Percentiles rank a stretch among this genome's conserved stretches.
Evolutionary conservation across 495 filamentous ascomycete genomes (phyloP).

Genomic region (Penicillium roqueforti): DNA sequence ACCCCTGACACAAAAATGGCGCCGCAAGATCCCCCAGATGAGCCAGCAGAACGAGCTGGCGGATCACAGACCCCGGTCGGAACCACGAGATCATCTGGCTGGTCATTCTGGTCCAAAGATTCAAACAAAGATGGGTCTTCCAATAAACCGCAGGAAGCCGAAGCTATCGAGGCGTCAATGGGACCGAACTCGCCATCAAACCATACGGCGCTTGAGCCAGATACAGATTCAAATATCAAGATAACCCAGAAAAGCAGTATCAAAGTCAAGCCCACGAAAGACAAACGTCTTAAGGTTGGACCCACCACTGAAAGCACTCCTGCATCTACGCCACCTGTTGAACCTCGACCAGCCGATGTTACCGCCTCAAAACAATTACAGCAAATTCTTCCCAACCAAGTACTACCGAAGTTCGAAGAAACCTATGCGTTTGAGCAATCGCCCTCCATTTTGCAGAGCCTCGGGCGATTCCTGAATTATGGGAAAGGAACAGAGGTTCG

Average conservation of each 20-base stretch:
- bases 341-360: conserved; percentile 29
- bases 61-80: conserved; percentile 36
- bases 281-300: conserved; percentile 32
- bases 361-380: conserved; percentile 43
- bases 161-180: conserved; percentile 66
- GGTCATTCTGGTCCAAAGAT: conserved; percentile 83
- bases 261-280: conserved; percentile 45
- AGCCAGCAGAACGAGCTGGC: conserved; percentile 28
- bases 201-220: conserved; percentile 12
- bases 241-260: conserved; percentile 43
- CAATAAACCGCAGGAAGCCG: conserved; percentile 36
- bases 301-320: conserved; percentile 34
- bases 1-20: conserved; percentile 21
- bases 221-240: conserved; percentile 32
- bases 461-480: conserved; percentile 62
- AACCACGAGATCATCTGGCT: conserved; percentile 57
- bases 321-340: conserved; percentile 19
- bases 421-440: conserved; percentile 65
- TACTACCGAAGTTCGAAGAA: conserved; percentile 63
- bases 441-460: conserved; percentile 66
- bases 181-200: conserved; percentile 38
- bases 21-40: conserved; percentile 15
- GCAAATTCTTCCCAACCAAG: conserved; percentile 53
- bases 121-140: conserved; percentile 40
- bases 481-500: conserved; percentile 56